A percentile compares a stretch with the other conserved stretches of the same genome.
phyloP scores from a whole-genome alignment of 1,139 yeast genomes.

The Magnusiomyces fungicola region DNA sequence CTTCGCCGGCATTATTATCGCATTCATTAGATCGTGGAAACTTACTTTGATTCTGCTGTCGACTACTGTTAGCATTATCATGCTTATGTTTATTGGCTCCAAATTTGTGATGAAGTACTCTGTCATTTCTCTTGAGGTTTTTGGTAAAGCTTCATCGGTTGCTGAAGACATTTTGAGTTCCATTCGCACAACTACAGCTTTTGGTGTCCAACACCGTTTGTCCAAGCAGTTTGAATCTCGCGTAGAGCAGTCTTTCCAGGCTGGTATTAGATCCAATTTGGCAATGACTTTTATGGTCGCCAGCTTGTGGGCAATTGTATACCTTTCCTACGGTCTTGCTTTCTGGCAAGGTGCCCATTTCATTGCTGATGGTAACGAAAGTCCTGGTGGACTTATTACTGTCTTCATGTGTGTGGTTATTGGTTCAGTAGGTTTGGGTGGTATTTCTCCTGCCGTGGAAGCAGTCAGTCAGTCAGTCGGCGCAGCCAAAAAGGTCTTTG shows the following conservation, averaged over 20 bases:
- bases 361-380: conserved; percentile 30
- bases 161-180: conserved; percentile 40
- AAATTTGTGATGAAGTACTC: conserved; percentile 32
- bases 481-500: conserved; percentile 36
- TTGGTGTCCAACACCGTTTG: conserved; percentile 37
- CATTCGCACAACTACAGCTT: conserved; percentile 38
- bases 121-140: conserved; percentile 26
- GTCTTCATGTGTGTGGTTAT: conserved; percentile 37
- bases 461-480: conserved; percentile 37
- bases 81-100: conserved; percentile 27
- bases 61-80: conserved; percentile 30
- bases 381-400: conserved; percentile 31
- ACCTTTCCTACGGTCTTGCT: conserved; percentile 36
- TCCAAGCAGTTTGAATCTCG: conserved; percentile 30
- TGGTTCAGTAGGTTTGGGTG: conserved; percentile 38
- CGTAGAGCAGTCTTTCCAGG: conserved; percentile 26
- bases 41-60: conserved; percentile 35
- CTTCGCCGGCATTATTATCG: conserved; percentile 37
- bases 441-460: conserved; percentile 37
- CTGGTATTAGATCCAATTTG: conserved; percentile 21
- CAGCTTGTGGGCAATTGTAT: conserved; percentile 32
- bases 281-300: conserved; percentile 34
- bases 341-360: conserved; percentile 40
- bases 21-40: conserved; percentile 36
- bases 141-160: conserved; percentile 34